Conservation (phyloP, 495 filamentous ascomycete species). For the Rhypophila decipiens region DNA sequence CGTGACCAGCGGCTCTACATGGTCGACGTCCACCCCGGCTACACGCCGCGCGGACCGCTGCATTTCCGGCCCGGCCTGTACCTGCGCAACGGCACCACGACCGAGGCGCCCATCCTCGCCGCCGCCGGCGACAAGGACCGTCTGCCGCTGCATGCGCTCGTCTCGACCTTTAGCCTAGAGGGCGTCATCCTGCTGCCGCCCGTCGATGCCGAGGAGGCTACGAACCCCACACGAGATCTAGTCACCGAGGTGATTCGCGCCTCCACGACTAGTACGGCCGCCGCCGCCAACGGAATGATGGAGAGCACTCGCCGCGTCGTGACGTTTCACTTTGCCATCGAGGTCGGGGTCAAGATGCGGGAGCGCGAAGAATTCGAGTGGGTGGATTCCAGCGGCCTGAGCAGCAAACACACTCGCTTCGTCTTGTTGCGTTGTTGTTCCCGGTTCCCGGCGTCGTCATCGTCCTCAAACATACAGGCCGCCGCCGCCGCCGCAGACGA, state of each 20-base stretch:
- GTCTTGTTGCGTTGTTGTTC: no score
- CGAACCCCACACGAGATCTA: background rate
- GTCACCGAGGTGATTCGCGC: conserved; percentile 1
- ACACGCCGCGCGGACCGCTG: conserved; percentile 1
- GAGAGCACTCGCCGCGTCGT: background rate
- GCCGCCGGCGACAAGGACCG: conserved; percentile 4
- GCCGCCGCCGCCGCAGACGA: background rate
- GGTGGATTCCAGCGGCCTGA: conserved; percentile 1
- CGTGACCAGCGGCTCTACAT: conserved; percentile 1
- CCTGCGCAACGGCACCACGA: conserved; percentile 4
- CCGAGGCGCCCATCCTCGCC: conserved; percentile 2
- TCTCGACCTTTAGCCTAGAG: background rate
- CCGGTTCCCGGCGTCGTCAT: no score
- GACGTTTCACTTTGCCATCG: conserved; percentile 3
- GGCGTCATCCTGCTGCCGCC: conserved; percentile 1
- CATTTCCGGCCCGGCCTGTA: background rate
- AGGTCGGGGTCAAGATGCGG: conserved; percentile 1
- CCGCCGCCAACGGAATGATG: background rate
- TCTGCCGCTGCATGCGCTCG: background rate
- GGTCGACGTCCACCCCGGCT: conserved; percentile 1
- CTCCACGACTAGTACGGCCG: background rate
- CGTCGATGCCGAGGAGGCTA: background rate
- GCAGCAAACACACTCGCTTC: no score
- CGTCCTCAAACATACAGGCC: no score
- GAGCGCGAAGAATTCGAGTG: conserved; percentile 12